Conservation (phyloP, 306 rosid species). For the Geum urbanum region DNA sequence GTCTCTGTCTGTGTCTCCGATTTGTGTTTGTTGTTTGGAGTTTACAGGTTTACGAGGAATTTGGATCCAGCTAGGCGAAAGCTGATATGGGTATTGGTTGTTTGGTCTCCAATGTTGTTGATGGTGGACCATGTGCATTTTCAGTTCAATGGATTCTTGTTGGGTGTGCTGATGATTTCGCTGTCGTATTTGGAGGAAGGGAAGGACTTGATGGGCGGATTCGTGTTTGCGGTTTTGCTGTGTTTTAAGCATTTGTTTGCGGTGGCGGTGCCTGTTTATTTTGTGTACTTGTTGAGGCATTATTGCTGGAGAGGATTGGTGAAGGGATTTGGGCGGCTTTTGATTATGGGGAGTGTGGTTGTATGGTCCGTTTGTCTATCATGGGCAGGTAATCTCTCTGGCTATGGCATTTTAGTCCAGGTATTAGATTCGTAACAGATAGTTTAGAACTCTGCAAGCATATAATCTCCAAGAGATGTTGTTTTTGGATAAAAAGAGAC, state of each 20-base stretch:
- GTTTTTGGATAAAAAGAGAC: not conserved
- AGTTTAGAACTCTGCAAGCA: not conserved
- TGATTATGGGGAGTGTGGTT: constrained; percentile 57
- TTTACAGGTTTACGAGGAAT: constrained; percentile 45
- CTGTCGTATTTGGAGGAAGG: constrained; percentile 83
- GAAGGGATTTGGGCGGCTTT: constrained; percentile 58
- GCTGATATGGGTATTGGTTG: constrained; percentile 56
- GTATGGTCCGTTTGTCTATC: constrained; percentile 77
- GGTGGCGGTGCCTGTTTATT: constrained; percentile 82
- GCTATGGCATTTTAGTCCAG: not conserved
- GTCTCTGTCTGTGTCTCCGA: constrained; percentile 60
- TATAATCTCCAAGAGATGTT: not conserved
- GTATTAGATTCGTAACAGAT: not conserved
- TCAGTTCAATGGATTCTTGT: constrained; percentile 88
- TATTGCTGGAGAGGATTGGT: constrained; percentile 69
- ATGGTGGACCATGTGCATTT: constrained; percentile 88
- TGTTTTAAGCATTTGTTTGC: constrained; percentile 94
- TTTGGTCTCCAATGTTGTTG: constrained; percentile 92
- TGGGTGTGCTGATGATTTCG: constrained; percentile 79
- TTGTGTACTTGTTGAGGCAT: constrained; percentile 80
- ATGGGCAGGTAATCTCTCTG: constrained; percentile 66
- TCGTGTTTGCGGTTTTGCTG: constrained; percentile 58
- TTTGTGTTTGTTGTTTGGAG: constrained; percentile 66
- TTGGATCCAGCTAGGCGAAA: constrained; percentile 48
- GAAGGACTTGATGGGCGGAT: constrained; percentile 80